Evolutionary conservation across 495 filamentous ascomycete genomes (phyloP).

Genomic region (Saxispiralis lemnorum): DNA sequence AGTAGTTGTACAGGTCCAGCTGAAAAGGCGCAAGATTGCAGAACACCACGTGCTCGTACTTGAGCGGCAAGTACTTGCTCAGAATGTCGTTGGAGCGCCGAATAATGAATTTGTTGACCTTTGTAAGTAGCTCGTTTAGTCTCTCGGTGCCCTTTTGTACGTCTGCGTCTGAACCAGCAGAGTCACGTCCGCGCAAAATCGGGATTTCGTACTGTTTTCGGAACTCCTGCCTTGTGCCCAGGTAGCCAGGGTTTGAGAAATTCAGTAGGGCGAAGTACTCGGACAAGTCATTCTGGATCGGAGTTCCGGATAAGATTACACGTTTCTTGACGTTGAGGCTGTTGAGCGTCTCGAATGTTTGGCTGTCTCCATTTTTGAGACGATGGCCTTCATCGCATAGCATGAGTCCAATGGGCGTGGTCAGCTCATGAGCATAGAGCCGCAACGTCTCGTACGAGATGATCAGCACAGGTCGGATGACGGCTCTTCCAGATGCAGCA

Average conservation of each 20-base stretch:
- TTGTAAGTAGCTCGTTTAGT: slow-evolving; percentile 54
- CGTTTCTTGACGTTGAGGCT: slow-evolving; percentile 74
- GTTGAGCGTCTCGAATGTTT: slow-evolving; percentile 82
- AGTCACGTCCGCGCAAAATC: slow-evolving; percentile 83
- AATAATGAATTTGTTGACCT: slow-evolving; percentile 99
- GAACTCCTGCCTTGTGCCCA: slow-evolving; percentile 81
- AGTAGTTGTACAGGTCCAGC: slow-evolving; percentile 82
- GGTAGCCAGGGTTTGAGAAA: slow-evolving; percentile 86
- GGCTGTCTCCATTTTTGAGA: slow-evolving; percentile 93
- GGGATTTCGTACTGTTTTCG: slow-evolving; percentile 88
- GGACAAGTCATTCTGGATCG: slow-evolving; percentile 93
- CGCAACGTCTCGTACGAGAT: slow-evolving; percentile 95
- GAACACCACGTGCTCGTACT: slow-evolving; percentile 99
- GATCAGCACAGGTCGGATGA: slow-evolving; percentile 93
- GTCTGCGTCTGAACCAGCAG: slow-evolving; percentile 69
- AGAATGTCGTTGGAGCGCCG: slow-evolving; percentile 94
- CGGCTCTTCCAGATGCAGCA: slow-evolving; percentile 69
- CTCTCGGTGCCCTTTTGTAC: slow-evolving; percentile 72
- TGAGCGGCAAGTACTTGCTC: slow-evolving; percentile 93
- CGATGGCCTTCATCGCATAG: slow-evolving; percentile 98
- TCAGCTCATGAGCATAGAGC: slow-evolving; percentile 73
- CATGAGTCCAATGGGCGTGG: slow-evolving; percentile 76
- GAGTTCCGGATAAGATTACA: slow-evolving; percentile 91
- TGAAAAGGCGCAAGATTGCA: slow-evolving; percentile 92
- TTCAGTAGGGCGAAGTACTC: slow-evolving; percentile 94